Evolutionary conservation across 768 basidiomycete species (phyloP), one percentile per base, ranked within the genome.

Genomic region (Podaxis sp.): DNA sequence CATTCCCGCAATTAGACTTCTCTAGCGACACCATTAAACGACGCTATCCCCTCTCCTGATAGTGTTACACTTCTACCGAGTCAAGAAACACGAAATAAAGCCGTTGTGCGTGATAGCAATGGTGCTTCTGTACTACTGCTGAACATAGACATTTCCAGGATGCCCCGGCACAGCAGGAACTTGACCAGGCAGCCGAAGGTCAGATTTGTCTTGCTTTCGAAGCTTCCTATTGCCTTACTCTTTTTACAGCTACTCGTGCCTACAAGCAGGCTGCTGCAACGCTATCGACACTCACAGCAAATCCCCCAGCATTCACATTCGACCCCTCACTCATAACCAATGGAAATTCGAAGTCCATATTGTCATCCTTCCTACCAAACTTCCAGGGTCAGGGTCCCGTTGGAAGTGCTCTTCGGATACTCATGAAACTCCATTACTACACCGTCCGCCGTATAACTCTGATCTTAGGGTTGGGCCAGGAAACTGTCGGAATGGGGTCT

Each of bases 301-400:
- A 84, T 62, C 82, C 87, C 15, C 79, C 83, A 38, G 77, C 81
- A 46, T 81, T 85, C 60, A 79, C 83, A 22, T 83, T 85, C 50
- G 86, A 89, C 55, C 79, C 84, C 2, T 77, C 78, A 6, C 75
- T 82, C 22, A 76, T 80, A 13, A 78, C 77, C 10, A 71, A 74
- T 40, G 70, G 73, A 17, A 77, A 76, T 51, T 72, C 82, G 2
- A 79, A 76, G 63, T 88, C 87, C 13, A 74, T 90, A 38, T 74
- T 92, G 17, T 85, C 87, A 2, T 82, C 85, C 0, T 79, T 92
- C 58, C 75, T 91, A 12, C 91, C 92, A 0, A 89, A 82, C 67
- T 75, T 84, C 22, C 90, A 92, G 70, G 90, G 89, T 2, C 89
- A 89, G 72, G 91, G 90, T 3, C 91, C 92, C 6, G 71, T 93